Base-by-base conservation (phyloP, 176 grass and related monocot species). In the Cocos nucifera region DNA sequence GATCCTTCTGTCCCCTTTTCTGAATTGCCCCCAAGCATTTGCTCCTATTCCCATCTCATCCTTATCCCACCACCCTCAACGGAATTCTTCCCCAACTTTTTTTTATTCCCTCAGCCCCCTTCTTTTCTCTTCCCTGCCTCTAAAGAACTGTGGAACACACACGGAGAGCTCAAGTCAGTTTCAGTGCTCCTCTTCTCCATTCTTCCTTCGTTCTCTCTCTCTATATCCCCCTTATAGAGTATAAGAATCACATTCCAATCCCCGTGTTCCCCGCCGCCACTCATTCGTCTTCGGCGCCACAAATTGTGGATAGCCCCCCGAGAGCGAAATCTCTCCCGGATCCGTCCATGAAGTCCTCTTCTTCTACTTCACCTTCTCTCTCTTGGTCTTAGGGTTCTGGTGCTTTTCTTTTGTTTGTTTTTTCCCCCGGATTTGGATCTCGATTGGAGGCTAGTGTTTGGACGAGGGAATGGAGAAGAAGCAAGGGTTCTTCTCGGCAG, bases 401-500 rank as follows among this genome's bases (percentile, higher is more conserved):
- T 39, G 14, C 8, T 19, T 28, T 3, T 12, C 35, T 44, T 44
- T 44, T 44, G 35, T 44, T 44, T 30, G 0, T 44, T 44, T 12
- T 44, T 44, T 12, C 3, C 0, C 35, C 6, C 5, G 10, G 35
- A 44, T 44, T 44, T 44, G 57, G 57, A 4, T 59, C 29, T 59
- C 22, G 22, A 59, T 59, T 27, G 57, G 57, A 0, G 9, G 57
- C 22, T 35, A 3, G 58, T 26, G 58, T 61, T 61, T 57, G 14
- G 53, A 23, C 4, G 52, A 35, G 53, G 19, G 50, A 17, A 68
- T 68, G 65, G 65, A 68, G 26, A 68, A 39, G 65, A 68, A 68
- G 65, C 65, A 68, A 7, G 65, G 65, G 26, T 56, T 68, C 29
- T 56, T 68, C 26, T 68, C 65, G 52, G 65, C 65, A 17, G 51